phyloP scores from a whole-genome alignment of 2,329 filamentous ascomycete genomes.

The Beauveria varroae region DNA sequence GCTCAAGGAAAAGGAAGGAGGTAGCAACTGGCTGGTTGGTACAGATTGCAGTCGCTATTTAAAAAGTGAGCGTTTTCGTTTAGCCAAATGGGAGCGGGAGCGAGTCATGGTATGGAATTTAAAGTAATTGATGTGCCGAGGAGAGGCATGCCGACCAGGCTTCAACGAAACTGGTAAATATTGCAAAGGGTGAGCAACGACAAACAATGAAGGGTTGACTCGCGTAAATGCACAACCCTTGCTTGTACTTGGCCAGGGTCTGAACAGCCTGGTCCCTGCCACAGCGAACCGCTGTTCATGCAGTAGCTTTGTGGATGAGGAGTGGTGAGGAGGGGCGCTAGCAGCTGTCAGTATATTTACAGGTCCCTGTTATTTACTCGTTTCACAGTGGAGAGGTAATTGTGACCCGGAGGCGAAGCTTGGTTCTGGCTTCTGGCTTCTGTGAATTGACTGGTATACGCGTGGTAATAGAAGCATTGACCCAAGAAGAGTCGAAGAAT shows the following conservation, averaged over 20 bases:
- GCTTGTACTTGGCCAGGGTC: not conserved
- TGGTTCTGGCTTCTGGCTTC: not conserved
- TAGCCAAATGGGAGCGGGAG: not conserved
- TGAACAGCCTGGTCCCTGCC: too few relatives aligned
- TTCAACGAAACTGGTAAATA: too few relatives aligned
- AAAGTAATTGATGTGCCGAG: not conserved
- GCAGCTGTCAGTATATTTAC: not conserved
- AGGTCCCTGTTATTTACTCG: not conserved
- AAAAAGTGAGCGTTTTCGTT: not conserved
- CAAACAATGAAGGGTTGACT: not conserved
- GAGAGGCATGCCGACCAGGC: not conserved
- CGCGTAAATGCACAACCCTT: not conserved
- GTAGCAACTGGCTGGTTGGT: not conserved
- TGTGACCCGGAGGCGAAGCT: not conserved
- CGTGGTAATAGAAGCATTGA: not conserved
- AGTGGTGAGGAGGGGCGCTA: not conserved
- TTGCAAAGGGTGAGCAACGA: too few relatives aligned
- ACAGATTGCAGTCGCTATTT: not conserved
- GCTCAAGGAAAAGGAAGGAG: not conserved
- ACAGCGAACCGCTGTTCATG: not conserved
- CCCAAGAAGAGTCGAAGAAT: not conserved
- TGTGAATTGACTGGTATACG: not conserved
- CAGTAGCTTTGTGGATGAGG: not conserved
- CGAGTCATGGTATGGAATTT: not conserved
- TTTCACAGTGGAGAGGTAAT: not conserved